These are phyloP conservation scores for Mrakia frigida DNA, from an alignment of 768 basidiomycete species.

Conservation along the genomic window DNA sequence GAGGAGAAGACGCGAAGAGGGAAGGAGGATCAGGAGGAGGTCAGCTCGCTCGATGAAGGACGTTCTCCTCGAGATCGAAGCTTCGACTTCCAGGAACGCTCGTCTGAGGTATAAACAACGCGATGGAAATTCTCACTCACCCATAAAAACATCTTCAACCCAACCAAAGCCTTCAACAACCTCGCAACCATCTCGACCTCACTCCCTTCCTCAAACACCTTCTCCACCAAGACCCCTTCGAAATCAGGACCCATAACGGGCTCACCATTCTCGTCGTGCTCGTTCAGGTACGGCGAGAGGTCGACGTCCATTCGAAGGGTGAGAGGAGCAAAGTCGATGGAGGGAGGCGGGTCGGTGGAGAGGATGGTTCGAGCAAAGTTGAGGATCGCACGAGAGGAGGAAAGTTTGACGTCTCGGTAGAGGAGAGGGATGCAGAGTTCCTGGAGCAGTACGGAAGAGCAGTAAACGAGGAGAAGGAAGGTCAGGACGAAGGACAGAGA, in stretches of 20 bases:
- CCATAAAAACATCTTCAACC: constrained; percentile 18
- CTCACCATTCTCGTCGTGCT: constrained; percentile 5
- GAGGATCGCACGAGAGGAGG: constrained; percentile 1
- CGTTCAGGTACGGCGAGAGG: constrained; percentile 64
- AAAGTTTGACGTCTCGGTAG: constrained; percentile 25
- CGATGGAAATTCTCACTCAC: not conserved
- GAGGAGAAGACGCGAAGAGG: not conserved
- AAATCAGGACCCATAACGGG: not conserved
- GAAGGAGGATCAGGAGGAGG: no score
- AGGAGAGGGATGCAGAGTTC: constrained; percentile 21
- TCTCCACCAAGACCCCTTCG: not conserved
- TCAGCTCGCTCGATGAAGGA: not conserved
- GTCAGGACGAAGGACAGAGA: constrained; percentile 54
- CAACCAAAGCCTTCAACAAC: not conserved
- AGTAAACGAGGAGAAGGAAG: not conserved
- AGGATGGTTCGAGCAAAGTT: constrained; percentile 42
- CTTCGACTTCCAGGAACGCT: no score
- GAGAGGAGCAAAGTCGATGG: constrained; percentile 28
- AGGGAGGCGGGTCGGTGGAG: constrained; percentile 66
- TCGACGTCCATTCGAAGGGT: constrained; percentile 64
- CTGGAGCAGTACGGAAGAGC: constrained; percentile 3
- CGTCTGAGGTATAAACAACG: no score
- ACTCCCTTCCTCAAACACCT: not conserved
- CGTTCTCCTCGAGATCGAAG: no score
- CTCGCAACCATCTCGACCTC: constrained; percentile 1